Percentiles rank a stretch among this genome's conserved stretches.
Evolutionary conservation across 129 eudicot species (phyloP).

Genomic region (Rutidosis leptorrhynchoides): DNA sequence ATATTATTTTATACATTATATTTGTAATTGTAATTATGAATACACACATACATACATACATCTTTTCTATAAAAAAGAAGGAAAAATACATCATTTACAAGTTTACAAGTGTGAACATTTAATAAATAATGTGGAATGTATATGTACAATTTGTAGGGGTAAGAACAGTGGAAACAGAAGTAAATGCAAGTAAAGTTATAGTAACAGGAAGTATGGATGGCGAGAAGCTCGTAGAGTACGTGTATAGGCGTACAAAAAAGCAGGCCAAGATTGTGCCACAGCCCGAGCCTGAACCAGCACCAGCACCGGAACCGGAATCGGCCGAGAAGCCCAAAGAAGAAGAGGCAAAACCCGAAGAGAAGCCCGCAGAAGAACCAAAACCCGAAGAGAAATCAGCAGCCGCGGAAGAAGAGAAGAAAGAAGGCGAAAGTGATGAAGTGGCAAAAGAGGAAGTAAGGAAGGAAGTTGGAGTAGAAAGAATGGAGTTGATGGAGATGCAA

Average conservation of each 20-base stretch:
- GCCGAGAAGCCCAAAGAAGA: constrained; percentile 49
- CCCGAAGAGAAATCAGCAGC: constrained; percentile 28
- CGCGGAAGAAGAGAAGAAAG: constrained; percentile 28
- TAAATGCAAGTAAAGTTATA: constrained; percentile 75
- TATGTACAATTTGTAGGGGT: constrained; percentile 54
- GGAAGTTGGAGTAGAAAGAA: constrained; percentile 24
- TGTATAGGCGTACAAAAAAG: constrained; percentile 76
- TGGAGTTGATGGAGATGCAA: constrained; percentile 39
- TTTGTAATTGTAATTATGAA: no score
- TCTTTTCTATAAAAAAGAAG: background rate
- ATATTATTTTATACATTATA: no score
- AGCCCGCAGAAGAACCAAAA: constrained; percentile 38
- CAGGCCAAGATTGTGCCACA: constrained; percentile 82
- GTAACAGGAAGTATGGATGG: constrained; percentile 92
- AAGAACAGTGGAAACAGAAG: constrained; percentile 80
- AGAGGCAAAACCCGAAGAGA: constrained; percentile 31
- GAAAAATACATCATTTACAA: background rate
- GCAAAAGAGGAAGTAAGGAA: constrained; percentile 15
- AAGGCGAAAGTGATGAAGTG: constrained; percentile 26
- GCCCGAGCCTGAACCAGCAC: constrained; percentile 64
- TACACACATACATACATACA: background rate
- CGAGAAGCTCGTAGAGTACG: constrained; percentile 74
- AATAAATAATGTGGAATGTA: background rate
- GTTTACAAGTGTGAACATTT: background rate
- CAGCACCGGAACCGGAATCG: constrained; percentile 22